Evolutionary conservation across 2,329 filamentous ascomycete genomes (phyloP), one percentile per base, ranked within the genome.

Genomic region (Coniochaeta sp.): DNA sequence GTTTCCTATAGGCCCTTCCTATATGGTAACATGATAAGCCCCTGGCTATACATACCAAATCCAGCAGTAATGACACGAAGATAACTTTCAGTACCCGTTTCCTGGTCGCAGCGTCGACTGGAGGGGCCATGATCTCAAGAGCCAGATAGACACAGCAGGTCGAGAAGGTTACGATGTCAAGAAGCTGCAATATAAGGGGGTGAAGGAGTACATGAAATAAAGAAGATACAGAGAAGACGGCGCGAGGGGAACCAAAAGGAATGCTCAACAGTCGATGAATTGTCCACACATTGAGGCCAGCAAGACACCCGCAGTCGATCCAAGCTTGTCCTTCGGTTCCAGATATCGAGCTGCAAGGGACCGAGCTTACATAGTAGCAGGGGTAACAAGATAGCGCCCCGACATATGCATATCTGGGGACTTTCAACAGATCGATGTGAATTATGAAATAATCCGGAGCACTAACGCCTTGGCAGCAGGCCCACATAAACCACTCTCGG

Each of bases 1-100:
- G 34, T 30, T n/a, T n/a, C n/a, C n/a, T n/a, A n/a, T n/a, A n/a
- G n/a, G n/a, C n/a, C n/a, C n/a, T n/a, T 38, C 14, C 32, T 61
- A 54, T 22, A 12, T 47, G 34, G 16, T 22, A n/a, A 17, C 42
- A 60, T 54, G 32, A 40, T 50, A 52, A 36, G 30, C 24, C 16
- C 19, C 14, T 56, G 34, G n/a, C 28, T 56, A 36, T 38, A 72
- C 84, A 65, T 83, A 97, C 93, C 75, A 98, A 76, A 74, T 98
- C 93, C 14, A 98, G 81, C 17, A 98, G 81, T 44, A 98, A 81
- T 59, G 93, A 97, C 63, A 95, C 81, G 74, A 96, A 93, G 64
- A 98, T 85, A 67, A 98, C 91, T 69, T 83, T 88, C 63, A 98
- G 80, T 65, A 97, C 92, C 77, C 82, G 88, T 77, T 91, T 96